Conservation (phyloP, 2,329 filamentous ascomycete species). For the Biscogniauxia sp. region DNA sequence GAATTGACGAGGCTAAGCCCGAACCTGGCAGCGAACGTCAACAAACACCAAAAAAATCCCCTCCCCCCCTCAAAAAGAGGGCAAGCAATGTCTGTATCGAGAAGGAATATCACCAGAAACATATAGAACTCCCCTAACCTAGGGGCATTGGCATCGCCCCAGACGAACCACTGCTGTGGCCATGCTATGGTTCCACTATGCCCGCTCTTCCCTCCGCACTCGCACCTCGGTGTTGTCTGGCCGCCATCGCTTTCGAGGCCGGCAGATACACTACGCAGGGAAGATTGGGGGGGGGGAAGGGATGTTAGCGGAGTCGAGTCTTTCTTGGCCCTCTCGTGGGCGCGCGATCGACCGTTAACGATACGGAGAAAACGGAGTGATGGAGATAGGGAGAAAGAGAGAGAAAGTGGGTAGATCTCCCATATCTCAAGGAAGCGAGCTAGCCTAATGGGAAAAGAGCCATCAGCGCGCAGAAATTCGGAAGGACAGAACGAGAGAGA, state of each 20-base stretch:
- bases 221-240: neutral
- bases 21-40: neutral
- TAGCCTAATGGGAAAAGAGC: neutral
- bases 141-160: neutral
- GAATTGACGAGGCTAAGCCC: neutral
- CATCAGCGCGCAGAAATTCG: neutral
- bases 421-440: too few species aligned
- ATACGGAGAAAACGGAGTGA: neutral
- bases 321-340: neutral
- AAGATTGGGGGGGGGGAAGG: too few species aligned
- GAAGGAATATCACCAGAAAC: neutral
- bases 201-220: neutral
- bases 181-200: neutral
- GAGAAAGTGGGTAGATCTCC: too few species aligned
- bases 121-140: neutral
- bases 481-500: neutral
- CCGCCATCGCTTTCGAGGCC: neutral
- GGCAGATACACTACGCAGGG: neutral
- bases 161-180: neutral
- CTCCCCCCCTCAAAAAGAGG: too few species aligned
- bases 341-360: neutral
- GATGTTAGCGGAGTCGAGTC: neutral
- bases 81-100: neutral
- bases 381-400: neutral
- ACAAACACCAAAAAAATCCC: neutral